These are phyloP conservation scores for Fomitopsis pulvina DNA, from an alignment of 768 basidiomycete genomes.

Conservation along the genomic window DNA sequence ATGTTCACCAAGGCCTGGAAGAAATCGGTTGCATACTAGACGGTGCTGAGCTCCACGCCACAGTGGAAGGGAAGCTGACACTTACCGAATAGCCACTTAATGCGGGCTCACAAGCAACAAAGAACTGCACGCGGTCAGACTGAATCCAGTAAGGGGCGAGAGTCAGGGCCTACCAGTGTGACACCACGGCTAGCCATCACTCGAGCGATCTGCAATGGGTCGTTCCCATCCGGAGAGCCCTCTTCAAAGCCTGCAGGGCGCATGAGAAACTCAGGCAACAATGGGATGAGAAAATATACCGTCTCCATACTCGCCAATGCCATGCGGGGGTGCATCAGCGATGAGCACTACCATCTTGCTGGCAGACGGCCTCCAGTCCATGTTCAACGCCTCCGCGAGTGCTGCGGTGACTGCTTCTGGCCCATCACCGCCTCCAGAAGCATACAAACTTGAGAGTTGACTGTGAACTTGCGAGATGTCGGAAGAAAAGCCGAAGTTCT, in stretches of 20 bases:
- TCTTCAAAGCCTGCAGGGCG: constrained; percentile 70
- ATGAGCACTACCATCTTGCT: constrained; percentile 97
- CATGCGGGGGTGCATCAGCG: constrained; percentile 96
- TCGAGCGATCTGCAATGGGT: constrained; percentile 84
- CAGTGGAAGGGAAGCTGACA: constrained; percentile 5
- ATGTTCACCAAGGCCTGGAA: constrained; percentile 90
- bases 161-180: constrained; percentile 56
- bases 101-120: constrained; percentile 98
- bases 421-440: constrained; percentile 89
- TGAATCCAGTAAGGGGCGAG: constrained; percentile 1
- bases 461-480: constrained; percentile 84
- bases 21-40: constrained; percentile 86
- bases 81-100: constrained; percentile 85
- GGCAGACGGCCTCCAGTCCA: constrained; percentile 86
- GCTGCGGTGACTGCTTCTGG: constrained; percentile 97
- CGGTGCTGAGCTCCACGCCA: constrained; percentile 7
- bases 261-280: constrained; percentile 8
- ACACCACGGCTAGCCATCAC: constrained; percentile 88
- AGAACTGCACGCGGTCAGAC: constrained; percentile 54
- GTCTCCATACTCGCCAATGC: constrained; percentile 95
- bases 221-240: constrained; percentile 90
- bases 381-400: constrained; percentile 74
- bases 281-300: constrained; percentile 41
- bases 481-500: constrained; percentile 92
- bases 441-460: constrained; percentile 78